A percentile compares a stretch with the other conserved stretches of the same genome.
phyloP scores from a whole-genome alignment of 768 basidiomycete genomes.

The Hysterangium stoloniferum region DNA sequence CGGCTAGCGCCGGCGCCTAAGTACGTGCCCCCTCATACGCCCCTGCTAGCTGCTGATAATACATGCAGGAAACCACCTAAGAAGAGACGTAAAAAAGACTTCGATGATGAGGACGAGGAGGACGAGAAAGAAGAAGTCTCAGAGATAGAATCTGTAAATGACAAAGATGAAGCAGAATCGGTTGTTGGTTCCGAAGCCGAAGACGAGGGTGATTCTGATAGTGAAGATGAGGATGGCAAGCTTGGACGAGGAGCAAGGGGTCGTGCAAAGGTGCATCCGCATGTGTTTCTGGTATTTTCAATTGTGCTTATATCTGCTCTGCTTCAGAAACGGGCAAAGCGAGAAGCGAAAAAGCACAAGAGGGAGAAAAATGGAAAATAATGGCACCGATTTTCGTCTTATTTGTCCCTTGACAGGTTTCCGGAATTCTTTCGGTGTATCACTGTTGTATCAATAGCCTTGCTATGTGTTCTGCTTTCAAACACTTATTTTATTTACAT shows the following conservation, averaged over 20 bases:
- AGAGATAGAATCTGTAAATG: constrained; percentile 12
- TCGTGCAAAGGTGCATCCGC: constrained; percentile 25
- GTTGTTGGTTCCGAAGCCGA: constrained; percentile 4
- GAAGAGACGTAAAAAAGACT: constrained; percentile 21
- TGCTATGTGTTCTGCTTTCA: background rate
- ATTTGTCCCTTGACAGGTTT: too few relatives aligned
- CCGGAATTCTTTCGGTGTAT: background rate
- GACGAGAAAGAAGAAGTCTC: constrained; percentile 21
- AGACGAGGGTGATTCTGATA: constrained; percentile 14
- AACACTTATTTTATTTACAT: too few relatives aligned
- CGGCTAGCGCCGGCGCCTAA: constrained; percentile 13
- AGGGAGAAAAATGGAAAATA: constrained; percentile 6
- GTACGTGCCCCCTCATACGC: background rate
- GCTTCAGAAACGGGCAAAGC: constrained; percentile 4
- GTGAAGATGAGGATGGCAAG: constrained; percentile 17
- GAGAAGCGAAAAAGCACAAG: constrained; percentile 8
- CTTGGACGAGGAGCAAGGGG: constrained; percentile 26
- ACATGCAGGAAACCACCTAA: constrained; percentile 18
- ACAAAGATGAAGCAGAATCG: constrained; percentile 13
- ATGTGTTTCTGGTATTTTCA: background rate
- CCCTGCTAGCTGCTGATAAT: constrained; percentile 16
- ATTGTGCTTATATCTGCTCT: too few relatives aligned
- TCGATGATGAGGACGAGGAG: constrained; percentile 20
- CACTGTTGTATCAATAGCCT: background rate
- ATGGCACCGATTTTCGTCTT: too few relatives aligned